These are phyloP conservation scores for Hirsutella minnesotensis DNA, from an alignment of 2,329 filamentous ascomycete species.

Conservation along the genomic window DNA sequence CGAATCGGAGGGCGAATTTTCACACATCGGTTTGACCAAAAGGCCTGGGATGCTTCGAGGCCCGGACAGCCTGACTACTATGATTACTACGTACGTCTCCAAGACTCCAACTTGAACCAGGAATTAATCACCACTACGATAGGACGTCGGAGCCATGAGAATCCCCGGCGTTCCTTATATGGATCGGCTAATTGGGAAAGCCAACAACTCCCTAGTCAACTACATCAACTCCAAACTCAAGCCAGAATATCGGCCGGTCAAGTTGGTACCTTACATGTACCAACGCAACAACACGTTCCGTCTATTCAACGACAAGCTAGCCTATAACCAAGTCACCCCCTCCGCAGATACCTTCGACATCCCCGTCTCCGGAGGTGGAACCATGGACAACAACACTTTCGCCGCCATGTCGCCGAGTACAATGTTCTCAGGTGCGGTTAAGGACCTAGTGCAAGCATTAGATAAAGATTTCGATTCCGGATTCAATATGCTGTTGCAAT, in stretches of 20 bases:
- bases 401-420: not conserved
- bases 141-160: constrained; percentile 29
- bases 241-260: no score
- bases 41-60: constrained; percentile 9
- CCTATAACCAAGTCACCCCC: constrained; percentile 1
- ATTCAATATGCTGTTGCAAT: constrained; percentile 11
- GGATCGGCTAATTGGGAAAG: no score
- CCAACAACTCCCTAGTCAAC: no score
- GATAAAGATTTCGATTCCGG: constrained; percentile 8
- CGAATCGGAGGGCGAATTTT: constrained; percentile 24
- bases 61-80: constrained; percentile 11
- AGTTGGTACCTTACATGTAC: no score
- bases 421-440: no score
- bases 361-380: constrained; percentile 2
- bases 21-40: constrained; percentile 19
- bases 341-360: constrained; percentile 1
- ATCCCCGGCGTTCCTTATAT: no score
- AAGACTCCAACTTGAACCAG: not conserved
- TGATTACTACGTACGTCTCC: constrained; percentile 17
- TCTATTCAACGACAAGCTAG: constrained; percentile 7
- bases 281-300: no score
- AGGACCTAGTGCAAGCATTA: constrained; percentile 3
- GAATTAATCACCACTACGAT: constrained; percentile 1
- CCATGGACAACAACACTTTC: constrained; percentile 1
- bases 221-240: no score